phyloP scores from a whole-genome alignment of 257 asterid genomes.

The Leonotis leonurus region DNA sequence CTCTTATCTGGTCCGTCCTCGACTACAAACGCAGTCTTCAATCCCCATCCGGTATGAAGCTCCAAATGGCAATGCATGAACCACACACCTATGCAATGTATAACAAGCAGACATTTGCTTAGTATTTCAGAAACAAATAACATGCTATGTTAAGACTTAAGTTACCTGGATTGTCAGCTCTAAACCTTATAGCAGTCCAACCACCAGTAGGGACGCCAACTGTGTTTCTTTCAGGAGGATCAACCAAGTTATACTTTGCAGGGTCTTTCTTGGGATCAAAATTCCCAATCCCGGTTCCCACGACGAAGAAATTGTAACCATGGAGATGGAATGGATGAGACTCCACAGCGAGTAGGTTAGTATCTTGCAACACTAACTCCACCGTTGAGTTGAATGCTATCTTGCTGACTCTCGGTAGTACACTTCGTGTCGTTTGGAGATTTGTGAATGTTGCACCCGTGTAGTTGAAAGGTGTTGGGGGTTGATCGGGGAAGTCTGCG shows the following conservation, averaged over 20 bases:
- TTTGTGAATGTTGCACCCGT: conserved; percentile 37
- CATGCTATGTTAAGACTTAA: background rate
- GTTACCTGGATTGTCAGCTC: conserved; percentile 30
- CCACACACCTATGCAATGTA: conserved; percentile 29
- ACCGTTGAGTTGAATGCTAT: conserved; percentile 28
- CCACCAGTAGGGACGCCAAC: conserved; percentile 31
- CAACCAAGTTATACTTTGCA: conserved; percentile 16
- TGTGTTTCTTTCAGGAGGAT: conserved; percentile 33
- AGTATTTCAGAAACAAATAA: background rate
- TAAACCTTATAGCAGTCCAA: conserved; percentile 31
- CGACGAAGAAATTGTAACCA: conserved; percentile 33
- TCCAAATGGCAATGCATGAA: conserved; percentile 37
- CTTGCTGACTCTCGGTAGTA: conserved; percentile 18
- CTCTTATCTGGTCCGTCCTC: conserved; percentile 26
- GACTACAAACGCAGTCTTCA: conserved; percentile 31
- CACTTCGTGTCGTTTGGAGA: conserved; percentile 19
- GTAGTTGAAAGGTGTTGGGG: conserved; percentile 26
- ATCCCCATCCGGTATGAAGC: conserved; percentile 32
- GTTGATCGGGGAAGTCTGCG: conserved; percentile 28
- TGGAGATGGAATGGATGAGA: conserved; percentile 33
- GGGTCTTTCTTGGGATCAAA: conserved; percentile 24
- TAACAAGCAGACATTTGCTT: background rate
- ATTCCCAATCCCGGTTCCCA: conserved; percentile 31
- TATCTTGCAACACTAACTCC: conserved; percentile 34
- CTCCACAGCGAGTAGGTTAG: conserved; percentile 30